phyloP scores from a whole-genome alignment of 2,329 filamentous ascomycete genomes.

The Rutstroemia sp. region DNA sequence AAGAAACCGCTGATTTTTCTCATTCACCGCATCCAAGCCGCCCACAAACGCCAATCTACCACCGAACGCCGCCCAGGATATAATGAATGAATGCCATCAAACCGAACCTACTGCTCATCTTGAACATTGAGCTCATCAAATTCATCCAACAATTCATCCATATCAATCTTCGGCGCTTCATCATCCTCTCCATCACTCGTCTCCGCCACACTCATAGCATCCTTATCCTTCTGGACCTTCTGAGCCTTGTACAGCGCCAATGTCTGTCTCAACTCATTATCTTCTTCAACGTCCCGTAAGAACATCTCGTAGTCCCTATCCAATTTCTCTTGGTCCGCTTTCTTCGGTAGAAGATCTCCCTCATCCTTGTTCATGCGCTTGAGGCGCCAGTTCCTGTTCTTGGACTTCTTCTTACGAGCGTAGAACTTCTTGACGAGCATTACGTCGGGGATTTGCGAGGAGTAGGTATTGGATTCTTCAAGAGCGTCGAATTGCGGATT shows the following conservation, averaged over 20 bases:
- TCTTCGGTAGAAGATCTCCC: constrained; percentile 76
- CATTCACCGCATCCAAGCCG: too few relatives aligned
- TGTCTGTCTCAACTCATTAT: constrained; percentile 76
- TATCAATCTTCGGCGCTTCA: constrained; percentile 61
- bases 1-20: too few relatives aligned
- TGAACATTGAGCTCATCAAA: constrained; percentile 77
- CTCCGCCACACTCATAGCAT: constrained; percentile 62
- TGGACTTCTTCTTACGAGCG: constrained; percentile 74
- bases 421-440: constrained; percentile 97
- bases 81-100: constrained; percentile 2
- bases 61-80: constrained; percentile 8
- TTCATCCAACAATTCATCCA: constrained; percentile 83
- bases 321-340: constrained; percentile 79
- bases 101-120: constrained; percentile 16
- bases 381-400: constrained; percentile 83
- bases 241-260: constrained; percentile 76
- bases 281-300: constrained; percentile 92
- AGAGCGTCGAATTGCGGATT: constrained; percentile 77
- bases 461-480: constrained; percentile 69
- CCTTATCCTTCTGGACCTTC: constrained; percentile 40
- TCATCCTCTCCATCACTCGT: constrained; percentile 56
- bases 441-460: constrained; percentile 79
- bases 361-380: constrained; percentile 91
- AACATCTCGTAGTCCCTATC: constrained; percentile 97
- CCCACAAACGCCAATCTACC: neutral